phyloP scores from a whole-genome alignment of 495 filamentous ascomycete species.

The Neurospora pannonica region DNA sequence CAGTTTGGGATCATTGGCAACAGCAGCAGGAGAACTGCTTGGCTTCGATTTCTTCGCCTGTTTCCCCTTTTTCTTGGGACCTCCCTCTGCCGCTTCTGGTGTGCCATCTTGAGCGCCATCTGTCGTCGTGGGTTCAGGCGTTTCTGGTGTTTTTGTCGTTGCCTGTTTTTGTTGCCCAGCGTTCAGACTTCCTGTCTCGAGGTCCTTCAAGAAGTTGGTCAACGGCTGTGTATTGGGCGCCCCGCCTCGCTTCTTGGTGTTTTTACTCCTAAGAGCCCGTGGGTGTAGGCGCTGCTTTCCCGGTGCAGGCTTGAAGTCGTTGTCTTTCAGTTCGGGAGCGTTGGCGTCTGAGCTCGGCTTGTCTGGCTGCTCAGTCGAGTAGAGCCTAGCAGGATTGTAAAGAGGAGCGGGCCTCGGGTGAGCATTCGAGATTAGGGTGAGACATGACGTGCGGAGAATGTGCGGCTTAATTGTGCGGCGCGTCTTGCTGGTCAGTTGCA shows the following conservation, averaged over 20 bases:
- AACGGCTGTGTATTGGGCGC: neutral
- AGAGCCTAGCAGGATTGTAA: slow-evolving; percentile 2
- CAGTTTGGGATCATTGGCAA: neutral
- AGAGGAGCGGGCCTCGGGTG: neutral
- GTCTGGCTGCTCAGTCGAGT: neutral
- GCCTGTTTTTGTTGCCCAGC: neutral
- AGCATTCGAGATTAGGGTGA: slow-evolving; percentile 2
- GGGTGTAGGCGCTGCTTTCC: neutral
- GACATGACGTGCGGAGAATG: slow-evolving; percentile 19
- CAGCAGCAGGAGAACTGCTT: neutral
- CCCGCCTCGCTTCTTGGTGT: neutral
- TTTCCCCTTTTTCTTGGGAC: slow-evolving; percentile 8
- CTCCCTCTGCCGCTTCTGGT: neutral
- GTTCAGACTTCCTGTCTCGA: neutral
- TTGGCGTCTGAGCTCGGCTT: neutral
- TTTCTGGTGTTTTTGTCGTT: neutral
- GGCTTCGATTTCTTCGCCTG: slow-evolving; percentile 6
- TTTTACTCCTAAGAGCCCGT: neutral
- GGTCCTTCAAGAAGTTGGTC: neutral
- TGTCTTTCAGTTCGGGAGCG: neutral
- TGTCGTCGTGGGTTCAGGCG: neutral
- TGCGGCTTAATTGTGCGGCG: slow-evolving; percentile 2
- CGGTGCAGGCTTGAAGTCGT: neutral
- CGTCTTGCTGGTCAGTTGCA: slow-evolving; percentile 6
- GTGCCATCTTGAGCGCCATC: neutral